Percentiles rank a stretch among this genome's conserved stretches.
These are phyloP conservation scores for Chimonanthus praecox DNA, from an alignment of 164 flowering plant genomes.

Conservation along the genomic window DNA sequence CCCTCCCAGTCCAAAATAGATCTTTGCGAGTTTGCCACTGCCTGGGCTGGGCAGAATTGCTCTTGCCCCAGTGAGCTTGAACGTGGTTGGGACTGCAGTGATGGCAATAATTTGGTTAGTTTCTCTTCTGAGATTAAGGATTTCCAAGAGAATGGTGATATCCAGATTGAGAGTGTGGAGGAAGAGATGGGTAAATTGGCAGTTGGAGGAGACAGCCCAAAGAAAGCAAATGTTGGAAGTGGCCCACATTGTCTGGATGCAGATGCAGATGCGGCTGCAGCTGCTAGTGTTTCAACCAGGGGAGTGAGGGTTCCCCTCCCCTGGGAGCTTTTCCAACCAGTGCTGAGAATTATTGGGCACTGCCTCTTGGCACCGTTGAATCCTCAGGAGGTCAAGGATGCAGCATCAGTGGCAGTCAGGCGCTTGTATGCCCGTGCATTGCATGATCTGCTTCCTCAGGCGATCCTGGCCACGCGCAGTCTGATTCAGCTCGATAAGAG, in stretches of 20 bases:
- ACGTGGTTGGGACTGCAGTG: background rate
- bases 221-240: background rate
- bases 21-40: slow-evolving; percentile 50
- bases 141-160: slow-evolving; percentile 6
- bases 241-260: slow-evolving; percentile 2
- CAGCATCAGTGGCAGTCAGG: slow-evolving; percentile 70
- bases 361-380: slow-evolving; percentile 81
- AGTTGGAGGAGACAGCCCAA: slow-evolving; percentile 18
- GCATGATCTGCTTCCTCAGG: slow-evolving; percentile 86
- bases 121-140: slow-evolving; percentile 12
- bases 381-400: slow-evolving; percentile 64
- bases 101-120: background rate
- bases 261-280: background rate
- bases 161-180: slow-evolving; percentile 25
- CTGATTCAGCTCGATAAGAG: slow-evolving; percentile 79
- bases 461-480: slow-evolving; percentile 78
- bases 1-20: slow-evolving; percentile 84
- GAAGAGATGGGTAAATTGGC: slow-evolving; percentile 34
- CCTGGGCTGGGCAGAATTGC: slow-evolving; percentile 87
- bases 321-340: slow-evolving; percentile 87
- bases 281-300: slow-evolving; percentile 1
- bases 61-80: slow-evolving; percentile 37
- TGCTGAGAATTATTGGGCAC: slow-evolving; percentile 77
- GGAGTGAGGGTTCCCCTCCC: slow-evolving; percentile 80
- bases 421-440: slow-evolving; percentile 81